A percentile compares a stretch with the other conserved stretches of the same genome.
These are phyloP conservation scores for Byssothecium circinans DNA, from an alignment of 2,329 filamentous ascomycete genomes.

Conservation along the genomic window DNA sequence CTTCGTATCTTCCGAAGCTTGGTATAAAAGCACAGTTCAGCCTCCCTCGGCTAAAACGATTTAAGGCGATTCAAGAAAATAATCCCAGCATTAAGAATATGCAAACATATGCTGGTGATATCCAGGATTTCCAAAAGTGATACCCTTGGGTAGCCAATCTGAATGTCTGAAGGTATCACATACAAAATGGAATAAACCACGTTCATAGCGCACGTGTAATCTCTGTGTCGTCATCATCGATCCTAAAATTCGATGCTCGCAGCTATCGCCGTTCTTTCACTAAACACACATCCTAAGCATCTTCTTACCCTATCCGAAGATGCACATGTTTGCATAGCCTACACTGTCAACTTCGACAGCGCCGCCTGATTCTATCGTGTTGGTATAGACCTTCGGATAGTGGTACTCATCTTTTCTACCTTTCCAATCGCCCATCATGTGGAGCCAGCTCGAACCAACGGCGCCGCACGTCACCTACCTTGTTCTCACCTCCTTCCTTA, in stretches of 20 bases:
- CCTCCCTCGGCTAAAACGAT: background rate
- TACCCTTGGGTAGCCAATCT: too few species aligned
- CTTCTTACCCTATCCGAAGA: too few species aligned
- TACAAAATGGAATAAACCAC: too few species aligned
- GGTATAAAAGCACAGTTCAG: background rate
- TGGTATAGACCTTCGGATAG: too few species aligned
- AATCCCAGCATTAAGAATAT: background rate
- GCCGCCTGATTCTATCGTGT: background rate
- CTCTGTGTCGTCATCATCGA: background rate
- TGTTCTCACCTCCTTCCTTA: slow-evolving; percentile 48
- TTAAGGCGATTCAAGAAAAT: background rate
- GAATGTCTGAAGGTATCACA: too few species aligned
- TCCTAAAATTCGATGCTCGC: background rate
- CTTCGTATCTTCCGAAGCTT: too few species aligned
- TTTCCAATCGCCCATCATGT: slow-evolving; percentile 30
- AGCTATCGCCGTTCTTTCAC: too few species aligned
- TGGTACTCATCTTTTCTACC: background rate
- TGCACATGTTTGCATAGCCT: background rate
- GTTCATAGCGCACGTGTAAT: background rate
- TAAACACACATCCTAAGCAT: too few species aligned
- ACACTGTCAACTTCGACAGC: background rate
- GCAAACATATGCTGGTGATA: background rate
- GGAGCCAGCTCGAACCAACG: slow-evolving; percentile 51
- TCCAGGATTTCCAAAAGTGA: too few species aligned
- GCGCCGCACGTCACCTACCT: slow-evolving; percentile 51